Base-by-base conservation (phyloP, 2,329 filamentous ascomycete genomes). In the Fusarium sp. region DNA sequence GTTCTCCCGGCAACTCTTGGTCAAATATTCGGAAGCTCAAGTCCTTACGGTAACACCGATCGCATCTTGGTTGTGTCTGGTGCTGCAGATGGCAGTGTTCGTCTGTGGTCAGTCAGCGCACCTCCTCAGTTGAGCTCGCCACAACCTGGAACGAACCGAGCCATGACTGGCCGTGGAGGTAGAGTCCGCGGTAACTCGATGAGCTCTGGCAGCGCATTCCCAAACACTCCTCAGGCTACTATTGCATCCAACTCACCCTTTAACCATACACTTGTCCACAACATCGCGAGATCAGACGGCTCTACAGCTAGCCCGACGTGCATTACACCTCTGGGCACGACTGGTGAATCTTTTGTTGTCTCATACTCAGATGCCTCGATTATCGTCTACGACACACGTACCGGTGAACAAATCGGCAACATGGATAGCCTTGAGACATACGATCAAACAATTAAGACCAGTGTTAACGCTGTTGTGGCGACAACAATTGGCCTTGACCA, bases 361-460 rank as follows among this genome's bases (percentile, higher is more conserved):
- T 93, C 93, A 21, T 99, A 97, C 79, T 89, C 92, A 1, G 94
- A 99, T 79, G 93, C 95, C 4, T 90, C 93, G 3, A 93, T 98
- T 54, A 84, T 98, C 18, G 91, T 98, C 19, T 99, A 95, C 79
- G 94, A 98, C 78, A 98, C 95, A 3, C 86, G 93, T 69, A 94
- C 93, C 0, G 96, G 94, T 48, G 96, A 98, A 79, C 93, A 97
- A 76, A 89, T 98, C 41, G 93, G 94, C 31, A 90, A 89, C 48
- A 98, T 99, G 95, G 93, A 93, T 37, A 98, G 94, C 77, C 84
- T 92, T 49, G 96, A 98, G 80, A 98, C 95, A 1, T 98, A 97
- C 74, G 93, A 99, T 74, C 92, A 92, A 11, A 96, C 93, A 1
- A 74, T 82, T 44, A 86, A 88, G 52, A 93, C 91, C 7, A 95